Percentiles rank a stretch among this genome's conserved stretches.
phyloP scores from a whole-genome alignment of 2,329 filamentous ascomycete genomes.

The Fusarium acutatum region DNA sequence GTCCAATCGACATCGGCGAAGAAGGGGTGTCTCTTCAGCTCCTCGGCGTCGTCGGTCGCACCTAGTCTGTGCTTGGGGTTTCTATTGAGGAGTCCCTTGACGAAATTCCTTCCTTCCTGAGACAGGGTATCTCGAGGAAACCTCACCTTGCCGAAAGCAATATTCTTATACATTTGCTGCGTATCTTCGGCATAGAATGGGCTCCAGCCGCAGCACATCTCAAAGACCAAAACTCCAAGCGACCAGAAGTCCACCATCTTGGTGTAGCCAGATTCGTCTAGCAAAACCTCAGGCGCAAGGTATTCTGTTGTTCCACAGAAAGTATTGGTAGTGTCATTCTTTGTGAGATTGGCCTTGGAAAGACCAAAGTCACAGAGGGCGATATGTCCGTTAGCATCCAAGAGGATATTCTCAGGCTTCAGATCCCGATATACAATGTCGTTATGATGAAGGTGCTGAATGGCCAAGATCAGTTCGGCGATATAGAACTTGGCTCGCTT shows the following conservation, averaged over 20 bases:
- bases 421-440: conserved; percentile 98
- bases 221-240: conserved; percentile 94
- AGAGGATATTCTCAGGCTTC: conserved; percentile 96
- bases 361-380: conserved; percentile 97
- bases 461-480: conserved; percentile 92
- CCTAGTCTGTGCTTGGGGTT: conserved; percentile 96
- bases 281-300: conserved; percentile 89
- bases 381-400: conserved; percentile 97
- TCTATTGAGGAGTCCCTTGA: conserved; percentile 95
- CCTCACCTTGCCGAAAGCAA: conserved; percentile 96
- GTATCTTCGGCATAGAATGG: conserved; percentile 99
- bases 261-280: conserved; percentile 97
- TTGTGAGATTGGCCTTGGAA: conserved; percentile 95
- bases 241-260: conserved; percentile 99
- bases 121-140: conserved; percentile 96
- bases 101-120: conserved; percentile 94
- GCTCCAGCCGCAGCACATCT: conserved; percentile 99
- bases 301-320: conserved; percentile 99
- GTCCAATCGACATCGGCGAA: conserved; percentile 96
- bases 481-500: conserved; percentile 98
- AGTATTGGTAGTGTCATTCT: conserved; percentile 98
- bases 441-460: conserved; percentile 94
- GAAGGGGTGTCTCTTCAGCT: conserved; percentile 94
- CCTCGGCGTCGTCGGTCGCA: conserved; percentile 88
- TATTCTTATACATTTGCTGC: conserved; percentile 99